phyloP scores from a whole-genome alignment of 2,329 filamentous ascomycete genomes.

The Leptographium flavum region DNA sequence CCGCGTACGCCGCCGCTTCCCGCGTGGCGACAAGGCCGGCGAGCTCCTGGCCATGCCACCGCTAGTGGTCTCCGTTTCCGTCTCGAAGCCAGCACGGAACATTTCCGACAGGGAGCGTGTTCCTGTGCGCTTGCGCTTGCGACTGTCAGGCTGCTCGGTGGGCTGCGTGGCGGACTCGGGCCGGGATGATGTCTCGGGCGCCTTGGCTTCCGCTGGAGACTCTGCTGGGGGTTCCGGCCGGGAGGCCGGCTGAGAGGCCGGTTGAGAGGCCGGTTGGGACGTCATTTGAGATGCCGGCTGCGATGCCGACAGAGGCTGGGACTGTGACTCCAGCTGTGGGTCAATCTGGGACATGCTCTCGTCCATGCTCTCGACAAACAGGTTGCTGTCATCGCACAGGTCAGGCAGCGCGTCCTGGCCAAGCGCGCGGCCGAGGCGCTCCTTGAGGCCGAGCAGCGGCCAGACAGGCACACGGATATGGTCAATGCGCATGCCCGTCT shows the following conservation, averaged over 20 bases:
- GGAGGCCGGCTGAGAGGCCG: neutral
- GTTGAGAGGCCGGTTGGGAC: slow-evolving; percentile 8
- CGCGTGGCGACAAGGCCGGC: slow-evolving; percentile 16
- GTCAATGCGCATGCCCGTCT: slow-evolving; percentile 27
- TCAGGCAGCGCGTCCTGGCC: slow-evolving; percentile 34
- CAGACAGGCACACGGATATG: slow-evolving; percentile 36
- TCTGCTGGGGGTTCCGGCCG: too few relatives aligned
- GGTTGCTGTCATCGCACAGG: neutral
- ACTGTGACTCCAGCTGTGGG: too few relatives aligned
- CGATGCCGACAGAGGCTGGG: too few relatives aligned
- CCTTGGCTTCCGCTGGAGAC: too few relatives aligned
- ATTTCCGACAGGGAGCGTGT: slow-evolving; percentile 24
- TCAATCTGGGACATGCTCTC: too few relatives aligned
- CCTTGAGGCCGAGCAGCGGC: slow-evolving; percentile 40
- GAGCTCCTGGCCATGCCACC: slow-evolving; percentile 4
- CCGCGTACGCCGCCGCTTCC: slow-evolving; percentile 14
- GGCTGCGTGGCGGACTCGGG: too few relatives aligned
- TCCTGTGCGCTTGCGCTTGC: slow-evolving; percentile 22
- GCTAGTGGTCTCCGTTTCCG: neutral
- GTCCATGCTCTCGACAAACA: neutral
- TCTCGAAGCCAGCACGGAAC: slow-evolving; percentile 17
- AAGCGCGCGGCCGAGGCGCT: slow-evolving; percentile 38
- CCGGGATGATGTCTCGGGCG: too few relatives aligned
- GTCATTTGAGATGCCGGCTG: slow-evolving; percentile 16
- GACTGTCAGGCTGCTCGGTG: slow-evolving; percentile 6